Evolutionary conservation across 2,329 filamentous ascomycete genomes (phyloP), one percentile per base, ranked within the genome.

Genomic region (Pseudocercospora fuligena): DNA sequence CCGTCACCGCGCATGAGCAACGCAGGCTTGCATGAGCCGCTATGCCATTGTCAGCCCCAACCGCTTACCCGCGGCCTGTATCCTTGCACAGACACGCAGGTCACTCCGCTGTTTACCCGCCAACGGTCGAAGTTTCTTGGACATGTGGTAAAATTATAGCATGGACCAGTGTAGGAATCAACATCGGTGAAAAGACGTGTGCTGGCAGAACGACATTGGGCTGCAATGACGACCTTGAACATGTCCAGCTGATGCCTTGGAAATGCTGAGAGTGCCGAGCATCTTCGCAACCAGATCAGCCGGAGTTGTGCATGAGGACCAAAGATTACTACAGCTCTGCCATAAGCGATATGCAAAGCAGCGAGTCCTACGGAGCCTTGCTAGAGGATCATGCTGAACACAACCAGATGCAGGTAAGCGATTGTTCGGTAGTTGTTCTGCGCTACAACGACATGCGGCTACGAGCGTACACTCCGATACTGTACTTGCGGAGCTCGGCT

Each of bases 1-100:
- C 27, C 53, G 53, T 31, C 53, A 33, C 53, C 53, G 25, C 53
- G 53, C 53, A 33, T 51, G 23, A 16, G 47, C 47, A 51, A 51
- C 19, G 21, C 19, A 23, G 9, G 19, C 23, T 21, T 51, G 47
- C 47, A 51, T 56, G 27, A 56, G 53, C 53, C 53, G 25, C 25
- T 31, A 31, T 31, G 53, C 53, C 53, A 56, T 19, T 27, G 53
- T 33, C 53, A 56, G 53, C 53, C 53, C 25, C 53, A 29, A 29
- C 53, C 53, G 53, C 53, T 16, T 29, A 33, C 12, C 53, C 53
- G 53, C 53, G 16, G 27, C 53, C 53, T 33, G 27, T 33, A 56
- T 56, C 53, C 53, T 33, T 56, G 53, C 16, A 51, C 47, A 23
- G 6, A 51, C 47, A 51, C 47, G 27, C 53, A 33, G 53, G 23